These are phyloP conservation scores for Combretum micranthum DNA, from an alignment of 345 rosid genomes.

Conservation along the genomic window DNA sequence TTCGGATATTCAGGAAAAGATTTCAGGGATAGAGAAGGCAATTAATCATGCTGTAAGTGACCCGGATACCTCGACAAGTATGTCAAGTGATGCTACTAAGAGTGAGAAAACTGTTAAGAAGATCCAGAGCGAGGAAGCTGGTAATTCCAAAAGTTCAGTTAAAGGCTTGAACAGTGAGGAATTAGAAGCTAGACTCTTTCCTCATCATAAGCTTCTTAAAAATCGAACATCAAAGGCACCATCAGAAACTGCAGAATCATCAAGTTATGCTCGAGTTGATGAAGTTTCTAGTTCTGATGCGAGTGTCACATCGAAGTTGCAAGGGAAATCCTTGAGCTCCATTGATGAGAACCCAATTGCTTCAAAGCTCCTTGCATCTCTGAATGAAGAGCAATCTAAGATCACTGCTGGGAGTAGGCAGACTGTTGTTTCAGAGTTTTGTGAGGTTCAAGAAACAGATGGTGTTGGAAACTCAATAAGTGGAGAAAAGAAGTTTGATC, in stretches of 20 bases:
- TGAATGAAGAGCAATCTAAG: constrained; percentile 31
- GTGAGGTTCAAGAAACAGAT: constrained; percentile 57
- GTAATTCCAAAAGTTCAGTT: constrained; percentile 28
- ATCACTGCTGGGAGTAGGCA: constrained; percentile 14
- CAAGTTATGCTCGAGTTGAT: constrained; percentile 19
- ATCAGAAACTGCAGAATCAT: constrained; percentile 4
- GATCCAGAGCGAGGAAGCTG: constrained; percentile 19
- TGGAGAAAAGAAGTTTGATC: constrained; percentile 22
- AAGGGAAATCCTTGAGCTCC: constrained; percentile 30
- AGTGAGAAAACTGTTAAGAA: constrained; percentile 20
- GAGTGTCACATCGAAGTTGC: constrained; percentile 22
- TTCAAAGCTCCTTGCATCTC: constrained; percentile 51
- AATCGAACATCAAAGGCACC: constrained; percentile 41
- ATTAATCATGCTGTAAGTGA: constrained; percentile 43
- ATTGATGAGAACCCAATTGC: constrained; percentile 49
- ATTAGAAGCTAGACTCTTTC: constrained; percentile 89
- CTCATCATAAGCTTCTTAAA: constrained; percentile 86
- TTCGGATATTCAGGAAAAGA: constrained; percentile 82
- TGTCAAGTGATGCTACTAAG: constrained; percentile 18
- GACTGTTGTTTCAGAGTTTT: constrained; percentile 18
- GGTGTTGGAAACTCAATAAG: constrained; percentile 25
- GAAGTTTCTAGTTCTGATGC: constrained; percentile 15
- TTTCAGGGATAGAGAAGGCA: constrained; percentile 80
- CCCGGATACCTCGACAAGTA: constrained; percentile 23
- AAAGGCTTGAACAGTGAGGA: constrained; percentile 60